These are phyloP conservation scores for Hygrophorus pudorinus DNA, from an alignment of 768 basidiomycete genomes.

Conservation along the genomic window DNA sequence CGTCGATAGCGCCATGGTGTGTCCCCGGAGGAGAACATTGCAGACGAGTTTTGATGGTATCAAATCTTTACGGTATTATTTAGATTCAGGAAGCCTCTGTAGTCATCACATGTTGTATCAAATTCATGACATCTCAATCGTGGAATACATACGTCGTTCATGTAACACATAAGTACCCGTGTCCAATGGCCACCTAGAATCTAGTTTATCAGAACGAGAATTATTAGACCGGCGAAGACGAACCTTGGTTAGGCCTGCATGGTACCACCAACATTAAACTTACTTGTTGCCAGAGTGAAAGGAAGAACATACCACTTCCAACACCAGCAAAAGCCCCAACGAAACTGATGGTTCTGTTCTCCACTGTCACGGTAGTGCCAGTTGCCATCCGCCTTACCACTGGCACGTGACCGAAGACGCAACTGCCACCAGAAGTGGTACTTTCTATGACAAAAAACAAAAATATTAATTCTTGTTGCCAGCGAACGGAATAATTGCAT, in stretches of 20 bases:
- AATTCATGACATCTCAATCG: no score
- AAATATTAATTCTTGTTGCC: background rate
- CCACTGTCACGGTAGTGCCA: no score
- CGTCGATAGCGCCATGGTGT: slow-evolving; percentile 53
- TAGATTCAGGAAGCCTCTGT: no score
- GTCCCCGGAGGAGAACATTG: slow-evolving; percentile 60
- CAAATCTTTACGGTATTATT: slow-evolving; percentile 34
- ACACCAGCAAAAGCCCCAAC: slow-evolving; percentile 50
- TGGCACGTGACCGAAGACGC: background rate
- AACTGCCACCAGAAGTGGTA: background rate
- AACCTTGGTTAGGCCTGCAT: slow-evolving; percentile 43
- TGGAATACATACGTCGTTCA: no score
- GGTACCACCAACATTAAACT: background rate
- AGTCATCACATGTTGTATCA: no score
- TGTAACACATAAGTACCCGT: slow-evolving; percentile 40
- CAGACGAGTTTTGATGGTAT: slow-evolving; percentile 64
- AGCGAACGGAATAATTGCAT: no score
- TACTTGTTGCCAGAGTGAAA: background rate
- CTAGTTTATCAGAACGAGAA: slow-evolving; percentile 3
- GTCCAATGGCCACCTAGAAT: slow-evolving; percentile 57
- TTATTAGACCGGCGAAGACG: slow-evolving; percentile 2
- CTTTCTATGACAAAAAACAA: background rate
- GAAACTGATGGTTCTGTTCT: slow-evolving; percentile 30
- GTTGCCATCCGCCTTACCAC: slow-evolving; percentile 20
- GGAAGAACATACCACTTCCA: slow-evolving; percentile 42